phyloP scores from a whole-genome alignment of 495 filamentous ascomycete genomes.

The Delitschia confertaspora region DNA sequence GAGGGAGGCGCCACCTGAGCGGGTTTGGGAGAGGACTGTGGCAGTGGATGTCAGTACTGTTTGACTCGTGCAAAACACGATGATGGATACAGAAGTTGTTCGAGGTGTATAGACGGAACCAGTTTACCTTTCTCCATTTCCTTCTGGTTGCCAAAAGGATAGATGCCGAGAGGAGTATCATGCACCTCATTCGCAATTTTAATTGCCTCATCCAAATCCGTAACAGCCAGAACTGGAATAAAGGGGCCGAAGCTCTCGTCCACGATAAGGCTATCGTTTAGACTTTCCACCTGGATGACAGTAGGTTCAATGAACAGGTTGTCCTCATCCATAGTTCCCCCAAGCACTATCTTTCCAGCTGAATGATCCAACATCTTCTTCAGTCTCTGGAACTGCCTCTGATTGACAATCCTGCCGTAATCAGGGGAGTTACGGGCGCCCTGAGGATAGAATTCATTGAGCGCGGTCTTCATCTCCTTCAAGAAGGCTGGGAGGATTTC shows the following conservation, averaged over 20 bases:
- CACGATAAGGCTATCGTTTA: constrained; percentile 65
- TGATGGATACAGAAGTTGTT: constrained; percentile 25
- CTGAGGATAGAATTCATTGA: constrained; percentile 75
- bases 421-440: constrained; percentile 67
- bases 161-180: constrained; percentile 71
- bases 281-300: constrained; percentile 62
- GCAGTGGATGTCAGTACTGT: constrained; percentile 32
- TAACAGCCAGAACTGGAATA: constrained; percentile 66
- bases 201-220: constrained; percentile 73
- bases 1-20: constrained; percentile 34
- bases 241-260: constrained; percentile 89
- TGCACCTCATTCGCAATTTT: constrained; percentile 64
- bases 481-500: constrained; percentile 63
- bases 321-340: constrained; percentile 68
- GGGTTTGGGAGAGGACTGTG: constrained; percentile 32
- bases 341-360: constrained; percentile 75
- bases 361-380: constrained; percentile 79
- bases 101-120: too few species aligned
- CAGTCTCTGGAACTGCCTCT: constrained; percentile 67
- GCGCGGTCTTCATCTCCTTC: constrained; percentile 58
- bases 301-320: constrained; percentile 82
- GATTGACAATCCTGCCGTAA: constrained; percentile 70
- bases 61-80: constrained; percentile 32
- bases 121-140: constrained; percentile 64
- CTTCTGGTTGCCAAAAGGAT: constrained; percentile 69